Conservation (phyloP, 164 flowering plant genomes). For the Vitis amurensis region DNA sequence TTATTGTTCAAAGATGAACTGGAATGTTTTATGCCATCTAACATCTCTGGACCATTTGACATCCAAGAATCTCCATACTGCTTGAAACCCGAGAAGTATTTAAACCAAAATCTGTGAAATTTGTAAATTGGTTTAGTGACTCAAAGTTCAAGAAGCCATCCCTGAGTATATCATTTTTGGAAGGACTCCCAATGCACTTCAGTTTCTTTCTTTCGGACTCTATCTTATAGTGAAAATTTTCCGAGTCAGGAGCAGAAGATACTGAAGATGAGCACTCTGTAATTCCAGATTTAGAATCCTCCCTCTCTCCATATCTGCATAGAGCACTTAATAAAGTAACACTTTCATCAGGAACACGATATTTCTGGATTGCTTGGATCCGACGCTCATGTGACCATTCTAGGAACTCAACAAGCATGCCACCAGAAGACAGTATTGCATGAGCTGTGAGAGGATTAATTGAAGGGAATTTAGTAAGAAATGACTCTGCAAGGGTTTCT, state of each 20-base stretch:
- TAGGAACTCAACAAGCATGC: constrained; percentile 56
- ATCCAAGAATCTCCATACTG: constrained; percentile 15
- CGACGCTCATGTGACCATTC: constrained; percentile 51
- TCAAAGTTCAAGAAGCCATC: constrained; percentile 28
- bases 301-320: constrained; percentile 80
- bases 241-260: constrained; percentile 73
- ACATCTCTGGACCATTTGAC: constrained; percentile 19
- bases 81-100: constrained; percentile 20
- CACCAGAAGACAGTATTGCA: constrained; percentile 72
- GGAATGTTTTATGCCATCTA: constrained; percentile 7
- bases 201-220: constrained; percentile 44
- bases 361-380: constrained; percentile 46
- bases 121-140: constrained; percentile 21
- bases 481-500: constrained; percentile 88
- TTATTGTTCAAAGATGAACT: constrained; percentile 10
- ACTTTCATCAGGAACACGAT: constrained; percentile 69
- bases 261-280: constrained; percentile 89
- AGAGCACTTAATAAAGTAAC: constrained; percentile 54
- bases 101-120: constrained; percentile 19
- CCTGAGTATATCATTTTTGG: constrained; percentile 21
- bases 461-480: constrained; percentile 85
- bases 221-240: constrained; percentile 29
- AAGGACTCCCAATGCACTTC: constrained; percentile 24
- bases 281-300: constrained; percentile 80
- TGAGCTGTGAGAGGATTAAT: constrained; percentile 90